Evolutionary conservation across 1,284 basidiomycete species (phyloP), one percentile per base, ranked within the genome.

Genomic region (Malassezia pachydermatis): DNA sequence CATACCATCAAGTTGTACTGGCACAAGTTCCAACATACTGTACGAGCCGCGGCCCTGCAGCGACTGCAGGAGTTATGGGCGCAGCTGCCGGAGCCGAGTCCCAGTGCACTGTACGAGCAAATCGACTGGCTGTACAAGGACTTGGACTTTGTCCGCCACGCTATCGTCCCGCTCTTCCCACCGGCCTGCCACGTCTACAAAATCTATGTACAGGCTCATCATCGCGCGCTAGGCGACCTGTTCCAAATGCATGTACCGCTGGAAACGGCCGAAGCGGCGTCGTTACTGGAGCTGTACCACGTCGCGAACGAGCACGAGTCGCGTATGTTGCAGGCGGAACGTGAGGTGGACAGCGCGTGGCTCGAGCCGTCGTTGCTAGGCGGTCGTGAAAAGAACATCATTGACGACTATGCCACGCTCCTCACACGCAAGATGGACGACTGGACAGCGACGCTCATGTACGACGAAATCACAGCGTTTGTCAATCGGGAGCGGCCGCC

Each of bases 351-450:
- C n/a, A 81, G 87, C 49, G 27, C 53, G 5, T 71, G 68, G 68
- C 54, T 71, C 22, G 59, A 70, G 2, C 82, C 89, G 0, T 62
- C 65, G 13, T 76, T 98, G 27, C 77, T 99, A 14, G 90, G 88
- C 51, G 92, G 92, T 48, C 88, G 88, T 68, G 88, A 92, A 65
- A 87, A 95, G 70, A 77, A 77, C 35, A 81, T 98, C 48, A 89
- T 98, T 61, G 92, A 98, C 65, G 89, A 95, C 72, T 98, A 98
- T 73, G 81, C 95, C 43, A 81, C 82, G 58, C 78, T 96, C 56
- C 92, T 98, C 73, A 82, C 92, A 70, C 81, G 80, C 73, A 96
- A 96, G 74, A 83, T 98, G 52, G 90, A 96, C 74, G 90, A 98
- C 73, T 98, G 94, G 94, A 85, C 86, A 1, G 76, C 79, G 45